phyloP scores from a whole-genome alignment of 179 eudicot species.

The Vitellaria paradoxa region DNA sequence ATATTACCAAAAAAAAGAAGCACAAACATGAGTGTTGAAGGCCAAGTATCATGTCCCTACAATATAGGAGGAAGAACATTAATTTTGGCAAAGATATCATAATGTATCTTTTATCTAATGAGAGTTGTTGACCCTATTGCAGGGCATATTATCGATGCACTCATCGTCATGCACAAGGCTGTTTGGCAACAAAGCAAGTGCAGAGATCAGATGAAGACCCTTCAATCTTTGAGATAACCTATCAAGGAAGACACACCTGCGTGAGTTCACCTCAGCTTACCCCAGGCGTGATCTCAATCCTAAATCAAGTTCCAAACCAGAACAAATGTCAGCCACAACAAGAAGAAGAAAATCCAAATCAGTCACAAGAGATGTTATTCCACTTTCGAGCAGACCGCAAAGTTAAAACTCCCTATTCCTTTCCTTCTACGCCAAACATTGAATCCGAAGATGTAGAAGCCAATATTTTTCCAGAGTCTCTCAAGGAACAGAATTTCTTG shows the following conservation, averaged over 20 bases:
- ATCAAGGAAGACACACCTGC: conserved; percentile 74
- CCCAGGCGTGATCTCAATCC: conserved; percentile 37
- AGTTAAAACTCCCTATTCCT: conserved; percentile 30
- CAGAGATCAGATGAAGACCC: conserved; percentile 67
- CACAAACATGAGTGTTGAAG: no score
- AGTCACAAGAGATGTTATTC: conserved; percentile 12
- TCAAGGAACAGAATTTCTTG: conserved; percentile 20
- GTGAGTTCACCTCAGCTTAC: conserved; percentile 6
- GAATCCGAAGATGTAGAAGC: conserved; percentile 28
- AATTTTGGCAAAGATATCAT: no score
- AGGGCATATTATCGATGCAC: conserved; percentile 92
- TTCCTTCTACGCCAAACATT: conserved; percentile 29
- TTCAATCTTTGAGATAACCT: conserved; percentile 48
- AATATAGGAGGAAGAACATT: no score
- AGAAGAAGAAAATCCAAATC: conserved; percentile 14
- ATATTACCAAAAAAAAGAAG: no score
- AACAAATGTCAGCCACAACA: conserved; percentile 7
- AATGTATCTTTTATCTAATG: no score
- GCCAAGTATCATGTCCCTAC: no score
- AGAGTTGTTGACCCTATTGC: conserved; percentile 6
- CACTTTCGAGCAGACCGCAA: conserved; percentile 26
- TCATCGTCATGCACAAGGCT: conserved; percentile 60
- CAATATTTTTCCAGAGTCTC: conserved; percentile 29
- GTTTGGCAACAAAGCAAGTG: conserved; percentile 73
- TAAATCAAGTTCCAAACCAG: conserved; percentile 26